phyloP scores from a whole-genome alignment of 768 basidiomycete species.

The Cubamyces lactineus region DNA sequence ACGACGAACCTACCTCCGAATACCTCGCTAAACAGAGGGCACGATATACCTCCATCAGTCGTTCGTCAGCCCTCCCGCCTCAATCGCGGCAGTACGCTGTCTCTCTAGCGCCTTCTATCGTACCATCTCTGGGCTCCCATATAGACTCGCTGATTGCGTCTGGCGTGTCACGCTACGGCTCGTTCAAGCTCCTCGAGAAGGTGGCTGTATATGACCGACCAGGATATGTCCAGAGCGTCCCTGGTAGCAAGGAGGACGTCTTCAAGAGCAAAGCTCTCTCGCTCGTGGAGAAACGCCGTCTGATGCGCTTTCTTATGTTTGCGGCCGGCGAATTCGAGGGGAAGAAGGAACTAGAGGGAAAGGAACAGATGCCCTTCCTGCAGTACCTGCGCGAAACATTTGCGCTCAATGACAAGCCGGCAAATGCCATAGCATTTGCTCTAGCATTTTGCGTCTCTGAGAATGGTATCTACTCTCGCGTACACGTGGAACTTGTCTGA shows the following conservation, averaged over 20 bases:
- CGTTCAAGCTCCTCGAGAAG: slow-evolving; percentile 80
- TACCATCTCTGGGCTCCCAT: slow-evolving; percentile 77
- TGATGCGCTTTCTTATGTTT: slow-evolving; percentile 92
- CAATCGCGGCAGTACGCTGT: slow-evolving; percentile 81
- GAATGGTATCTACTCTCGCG: slow-evolving; percentile 49
- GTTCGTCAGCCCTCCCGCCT: slow-evolving; percentile 43
- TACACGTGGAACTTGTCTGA: background rate
- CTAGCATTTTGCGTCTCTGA: slow-evolving; percentile 69
- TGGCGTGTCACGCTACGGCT: slow-evolving; percentile 89
- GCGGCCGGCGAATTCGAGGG: slow-evolving; percentile 75
- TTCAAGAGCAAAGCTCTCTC: slow-evolving; percentile 82
- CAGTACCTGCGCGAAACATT: slow-evolving; percentile 70
- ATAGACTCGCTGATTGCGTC: slow-evolving; percentile 80
- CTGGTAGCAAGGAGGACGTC: slow-evolving; percentile 89
- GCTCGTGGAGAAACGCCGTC: slow-evolving; percentile 81
- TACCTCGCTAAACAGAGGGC: slow-evolving; percentile 35
- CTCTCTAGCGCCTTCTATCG: slow-evolving; percentile 81
- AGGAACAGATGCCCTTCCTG: slow-evolving; percentile 58
- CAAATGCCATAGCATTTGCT: slow-evolving; percentile 71
- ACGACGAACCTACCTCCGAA: slow-evolving; percentile 16
- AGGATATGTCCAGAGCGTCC: slow-evolving; percentile 61
- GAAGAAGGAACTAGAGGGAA: slow-evolving; percentile 58
- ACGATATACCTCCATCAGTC: slow-evolving; percentile 48
- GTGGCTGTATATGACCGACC: slow-evolving; percentile 60
- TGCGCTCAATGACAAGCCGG: slow-evolving; percentile 58